Base-by-base conservation (phyloP, 2,329 filamentous ascomycete species). In the Pyricularia sp. region DNA sequence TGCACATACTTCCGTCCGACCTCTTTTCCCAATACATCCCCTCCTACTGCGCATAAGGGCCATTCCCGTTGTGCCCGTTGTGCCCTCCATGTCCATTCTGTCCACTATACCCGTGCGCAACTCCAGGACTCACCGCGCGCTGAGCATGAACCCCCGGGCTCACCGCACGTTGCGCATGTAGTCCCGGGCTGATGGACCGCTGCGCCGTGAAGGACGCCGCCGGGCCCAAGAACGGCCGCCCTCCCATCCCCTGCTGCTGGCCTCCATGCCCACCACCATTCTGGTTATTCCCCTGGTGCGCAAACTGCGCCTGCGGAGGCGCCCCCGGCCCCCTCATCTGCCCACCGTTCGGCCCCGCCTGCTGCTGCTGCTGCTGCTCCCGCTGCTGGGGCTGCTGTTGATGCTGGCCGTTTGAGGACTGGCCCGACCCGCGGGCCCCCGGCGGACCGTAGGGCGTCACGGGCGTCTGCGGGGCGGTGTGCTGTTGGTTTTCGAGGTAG, bases 401-500 rank as follows among this genome's bases (percentile, higher is more conserved):
- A 2, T 36, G 33, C 33, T 17, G 12, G 12, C 23, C 59, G 10
- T 23, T 63, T 14, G 59, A 12, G 14, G 59, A 63, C 14, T 63
- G 25, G 9, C 59, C 59, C 2, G 59, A 63, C 14, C 59, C 59
- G 0, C 59, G 25, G 1, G 59, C 59, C 23, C 59, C 23, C 4
- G 59, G 59, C 5, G 59, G 25, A 7, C 25, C 25, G 11, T 28
- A 20, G 12, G 59, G 25, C 11, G 14, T 63, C 26, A 63, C 59
- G 14, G 59, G 59, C 1, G 59, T 63, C 59, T 63, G 59, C 25
- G 59, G 59, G 25, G 59, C 59, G 25, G 59, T 63, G 12, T 26
- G 59, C 59, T 63, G 59, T 26, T 63, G 59, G 59, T 63, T 63
- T 3, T 63, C 59, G 59, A 63, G 59, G 25, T 67, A 67, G 26